These are phyloP conservation scores for Xylariomycetidae sp. DNA, from an alignment of 2,329 filamentous ascomycete genomes.

Conservation along the genomic window DNA sequence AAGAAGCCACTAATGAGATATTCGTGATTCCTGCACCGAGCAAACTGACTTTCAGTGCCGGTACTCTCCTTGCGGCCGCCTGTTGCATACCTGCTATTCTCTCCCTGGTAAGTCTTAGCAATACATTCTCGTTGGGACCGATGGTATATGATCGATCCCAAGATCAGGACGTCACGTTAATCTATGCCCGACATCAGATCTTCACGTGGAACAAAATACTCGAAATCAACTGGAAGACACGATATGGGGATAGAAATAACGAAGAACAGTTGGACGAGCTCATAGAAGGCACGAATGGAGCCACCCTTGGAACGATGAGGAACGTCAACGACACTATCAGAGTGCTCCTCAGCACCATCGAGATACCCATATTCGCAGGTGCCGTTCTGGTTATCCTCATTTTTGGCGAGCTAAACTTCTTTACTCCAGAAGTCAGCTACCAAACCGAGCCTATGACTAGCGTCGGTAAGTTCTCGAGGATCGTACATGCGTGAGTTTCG, in stretches of 20 bases:
- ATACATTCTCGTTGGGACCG: too few species aligned
- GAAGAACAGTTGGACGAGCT: slow-evolving; percentile 29
- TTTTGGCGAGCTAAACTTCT: slow-evolving; percentile 60
- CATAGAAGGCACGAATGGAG: slow-evolving; percentile 49
- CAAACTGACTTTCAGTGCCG: slow-evolving; percentile 51
- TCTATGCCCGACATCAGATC: slow-evolving; percentile 7
- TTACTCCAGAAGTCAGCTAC: slow-evolving; percentile 46
- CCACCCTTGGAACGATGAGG: slow-evolving; percentile 45
- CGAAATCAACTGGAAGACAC: slow-evolving; percentile 52
- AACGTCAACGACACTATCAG: slow-evolving; percentile 49
- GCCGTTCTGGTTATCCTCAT: slow-evolving; percentile 54
- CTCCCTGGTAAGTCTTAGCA: slow-evolving; percentile 44
- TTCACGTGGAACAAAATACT: slow-evolving; percentile 61
- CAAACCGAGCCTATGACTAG: slow-evolving; percentile 58
- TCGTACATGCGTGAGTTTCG: too few species aligned
- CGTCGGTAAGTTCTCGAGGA: slow-evolving; percentile 39
- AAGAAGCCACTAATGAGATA: slow-evolving; percentile 51
- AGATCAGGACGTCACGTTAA: too few species aligned
- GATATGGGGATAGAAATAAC: slow-evolving; percentile 28
- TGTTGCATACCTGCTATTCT: slow-evolving; percentile 61
- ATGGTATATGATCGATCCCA: not conserved
- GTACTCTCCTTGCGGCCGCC: slow-evolving; percentile 54
- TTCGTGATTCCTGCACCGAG: slow-evolving; percentile 55
- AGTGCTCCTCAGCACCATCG: slow-evolving; percentile 47
- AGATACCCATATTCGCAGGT: slow-evolving; percentile 52